Conservation (phyloP, 208 protist genomes). For the Acanthamoeba rhysodes region DNA sequence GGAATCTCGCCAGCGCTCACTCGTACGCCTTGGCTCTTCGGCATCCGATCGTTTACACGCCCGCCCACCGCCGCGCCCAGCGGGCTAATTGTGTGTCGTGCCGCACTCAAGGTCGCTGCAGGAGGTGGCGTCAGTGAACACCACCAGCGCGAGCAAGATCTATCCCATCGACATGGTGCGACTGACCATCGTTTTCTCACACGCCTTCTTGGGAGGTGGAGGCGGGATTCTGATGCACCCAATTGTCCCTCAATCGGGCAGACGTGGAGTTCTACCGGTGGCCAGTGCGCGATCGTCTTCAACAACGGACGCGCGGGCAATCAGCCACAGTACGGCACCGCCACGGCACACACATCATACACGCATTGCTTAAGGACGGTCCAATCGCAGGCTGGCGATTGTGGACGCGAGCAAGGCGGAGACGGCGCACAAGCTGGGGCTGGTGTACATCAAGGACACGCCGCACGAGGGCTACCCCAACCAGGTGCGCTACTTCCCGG, state of each 20-base stretch:
- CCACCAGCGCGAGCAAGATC: neutral
- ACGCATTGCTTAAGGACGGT: neutral
- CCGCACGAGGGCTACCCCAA: conserved; percentile 33
- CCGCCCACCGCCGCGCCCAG: too few species aligned
- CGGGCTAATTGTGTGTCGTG: neutral
- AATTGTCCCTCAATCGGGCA: neutral
- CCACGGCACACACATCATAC: neutral
- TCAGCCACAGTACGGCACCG: neutral
- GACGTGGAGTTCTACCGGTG: conserved; percentile 23
- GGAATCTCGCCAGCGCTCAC: neutral
- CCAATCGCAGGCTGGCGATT: neutral
- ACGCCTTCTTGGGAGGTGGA: too few species aligned
- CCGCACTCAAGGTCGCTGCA: neutral
- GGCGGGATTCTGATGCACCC: neutral
- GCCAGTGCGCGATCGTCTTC: conserved; percentile 29
- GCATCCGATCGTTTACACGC: too few species aligned
- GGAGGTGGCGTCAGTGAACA: conserved; percentile 14
- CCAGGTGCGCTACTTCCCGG: conserved; percentile 45
- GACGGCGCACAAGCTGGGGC: conserved; percentile 18
- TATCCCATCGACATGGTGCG: conserved; percentile 35
- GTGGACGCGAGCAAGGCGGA: conserved; percentile 43
- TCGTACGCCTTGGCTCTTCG: neutral
- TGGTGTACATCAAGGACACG: conserved; percentile 22
- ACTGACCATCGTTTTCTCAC: too few species aligned
- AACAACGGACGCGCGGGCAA: neutral